phyloP scores from a whole-genome alignment of 2,329 filamentous ascomycete species.

The Chrysoporthe cubensis region DNA sequence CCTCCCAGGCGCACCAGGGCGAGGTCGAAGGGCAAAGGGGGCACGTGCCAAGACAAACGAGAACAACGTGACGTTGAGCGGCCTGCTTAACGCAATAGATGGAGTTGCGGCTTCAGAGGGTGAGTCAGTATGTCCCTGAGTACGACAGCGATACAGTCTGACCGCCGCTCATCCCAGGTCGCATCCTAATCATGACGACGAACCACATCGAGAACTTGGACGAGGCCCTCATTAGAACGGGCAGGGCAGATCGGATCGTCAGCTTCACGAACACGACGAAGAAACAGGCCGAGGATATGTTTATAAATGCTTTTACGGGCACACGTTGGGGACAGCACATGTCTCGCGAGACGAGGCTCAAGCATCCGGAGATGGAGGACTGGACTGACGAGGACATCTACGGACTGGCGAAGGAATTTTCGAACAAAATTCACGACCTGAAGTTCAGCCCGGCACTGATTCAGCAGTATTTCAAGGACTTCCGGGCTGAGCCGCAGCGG shows the following conservation, averaged over 20 bases:
- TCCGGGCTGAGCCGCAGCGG: conserved; percentile 22
- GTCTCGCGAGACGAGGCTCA: conserved; percentile 9
- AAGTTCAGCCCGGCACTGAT: conserved; percentile 26
- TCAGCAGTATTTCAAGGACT: conserved; percentile 29
- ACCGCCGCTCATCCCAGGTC: conserved; percentile 6
- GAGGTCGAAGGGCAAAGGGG: background rate
- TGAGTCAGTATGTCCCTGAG: background rate
- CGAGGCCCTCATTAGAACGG: conserved; percentile 26
- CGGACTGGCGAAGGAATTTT: conserved; percentile 16
- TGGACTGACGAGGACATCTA: conserved; percentile 22
- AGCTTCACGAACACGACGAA: conserved; percentile 23
- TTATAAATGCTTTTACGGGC: conserved; percentile 21
- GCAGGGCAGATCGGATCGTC: conserved; percentile 24
- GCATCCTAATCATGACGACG: conserved; percentile 27
- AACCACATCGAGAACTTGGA: conserved; percentile 26
- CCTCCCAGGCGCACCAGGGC: background rate
- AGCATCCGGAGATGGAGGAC: conserved; percentile 23
- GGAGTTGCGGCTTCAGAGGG: conserved; percentile 26
- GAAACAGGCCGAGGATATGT: conserved; percentile 24
- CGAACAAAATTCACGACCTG: conserved; percentile 11
- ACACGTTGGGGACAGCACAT: conserved; percentile 22
- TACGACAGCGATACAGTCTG: background rate
- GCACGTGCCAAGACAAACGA: background rate
- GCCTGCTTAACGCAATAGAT: conserved; percentile 26
- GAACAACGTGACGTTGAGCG: conserved; percentile 24